phyloP scores from a whole-genome alignment of 2,329 filamentous ascomycete genomes.

The Nemania bipapillata region DNA sequence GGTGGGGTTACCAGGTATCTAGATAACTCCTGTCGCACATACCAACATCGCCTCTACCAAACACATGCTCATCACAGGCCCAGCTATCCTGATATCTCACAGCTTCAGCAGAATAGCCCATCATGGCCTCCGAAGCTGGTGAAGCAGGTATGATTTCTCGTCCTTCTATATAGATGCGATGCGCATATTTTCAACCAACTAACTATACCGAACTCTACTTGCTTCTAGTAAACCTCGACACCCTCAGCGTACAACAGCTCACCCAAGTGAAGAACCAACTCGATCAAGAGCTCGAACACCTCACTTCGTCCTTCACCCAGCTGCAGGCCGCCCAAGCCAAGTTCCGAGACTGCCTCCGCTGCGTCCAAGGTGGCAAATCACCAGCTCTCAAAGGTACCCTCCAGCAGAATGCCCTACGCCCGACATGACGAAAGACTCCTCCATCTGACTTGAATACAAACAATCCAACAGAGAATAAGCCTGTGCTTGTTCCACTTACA shows the following conservation, averaged over 20 bases:
- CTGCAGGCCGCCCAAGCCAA: constrained; percentile 89
- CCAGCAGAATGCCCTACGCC: not conserved
- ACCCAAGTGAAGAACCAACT: constrained; percentile 94
- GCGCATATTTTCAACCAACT: no score
- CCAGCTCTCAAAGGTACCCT: constrained; percentile 46
- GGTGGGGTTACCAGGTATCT: not conserved
- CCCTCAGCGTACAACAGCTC: constrained; percentile 85
- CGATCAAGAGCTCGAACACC: constrained; percentile 93
- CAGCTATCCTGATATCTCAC: not conserved
- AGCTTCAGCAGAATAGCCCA: constrained; percentile 6
- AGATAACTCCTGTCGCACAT: not conserved
- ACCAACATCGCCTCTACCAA: not conserved
- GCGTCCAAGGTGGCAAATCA: constrained; percentile 71
- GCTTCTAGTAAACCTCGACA: constrained; percentile 70
- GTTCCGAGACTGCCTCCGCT: constrained; percentile 88
- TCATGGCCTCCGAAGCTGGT: constrained; percentile 35
- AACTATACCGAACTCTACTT: not conserved
- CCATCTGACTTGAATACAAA: constrained; percentile 20
- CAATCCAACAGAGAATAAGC: constrained; percentile 55
- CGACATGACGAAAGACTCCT: constrained; percentile 1
- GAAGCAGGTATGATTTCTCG: constrained; percentile 39
- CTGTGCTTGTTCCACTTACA: constrained; percentile 90
- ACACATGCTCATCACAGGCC: not conserved
- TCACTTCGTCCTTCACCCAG: constrained; percentile 88
- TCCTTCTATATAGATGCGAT: no score